Evolutionary conservation across 768 basidiomycete genomes (phyloP).

Genomic region (Lactarius sanguifluus): DNA sequence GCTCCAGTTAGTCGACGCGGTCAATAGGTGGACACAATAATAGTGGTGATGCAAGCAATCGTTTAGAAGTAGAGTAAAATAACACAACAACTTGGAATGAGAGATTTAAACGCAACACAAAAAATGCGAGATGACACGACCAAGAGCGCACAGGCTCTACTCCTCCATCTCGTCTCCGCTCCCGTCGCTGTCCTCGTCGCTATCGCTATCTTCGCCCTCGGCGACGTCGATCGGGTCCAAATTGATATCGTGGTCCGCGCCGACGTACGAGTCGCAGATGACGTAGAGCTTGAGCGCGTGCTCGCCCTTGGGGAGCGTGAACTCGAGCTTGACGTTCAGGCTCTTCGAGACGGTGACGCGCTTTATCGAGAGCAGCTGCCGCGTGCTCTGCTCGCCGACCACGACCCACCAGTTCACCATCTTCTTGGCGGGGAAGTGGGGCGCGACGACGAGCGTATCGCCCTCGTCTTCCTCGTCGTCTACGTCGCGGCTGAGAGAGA

Average conservation of each 20-base stretch:
- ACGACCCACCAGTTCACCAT: conserved; percentile 98
- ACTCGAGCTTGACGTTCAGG: conserved; percentile 85
- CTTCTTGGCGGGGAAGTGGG: conserved; percentile 88
- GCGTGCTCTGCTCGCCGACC: conserved; percentile 77
- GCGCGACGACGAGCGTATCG: conserved; percentile 87
- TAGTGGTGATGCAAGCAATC: neutral
- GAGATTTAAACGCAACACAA: neutral
- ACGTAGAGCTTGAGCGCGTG: conserved; percentile 85
- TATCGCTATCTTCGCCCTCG: conserved; percentile 86
- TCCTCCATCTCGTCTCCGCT: conserved; percentile 65
- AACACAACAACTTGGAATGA: neutral
- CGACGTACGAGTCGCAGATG: conserved; percentile 90
- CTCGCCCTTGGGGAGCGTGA: conserved; percentile 80
- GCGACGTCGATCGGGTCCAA: conserved; percentile 83
- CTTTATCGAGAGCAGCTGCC: conserved; percentile 83
- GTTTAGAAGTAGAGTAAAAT: neutral
- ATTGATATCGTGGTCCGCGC: conserved; percentile 89
- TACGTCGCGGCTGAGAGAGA: conserved; percentile 76
- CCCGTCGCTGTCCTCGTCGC: conserved; percentile 53
- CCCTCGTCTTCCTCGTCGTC: conserved; percentile 58
- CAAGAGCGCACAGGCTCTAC: conserved; percentile 28
- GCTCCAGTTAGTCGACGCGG: neutral
- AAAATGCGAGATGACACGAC: neutral
- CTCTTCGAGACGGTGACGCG: conserved; percentile 76
- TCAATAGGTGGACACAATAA: too few relatives aligned